Evolutionary conservation across 73 alveolate genomes (phyloP), one percentile per base, ranked within the genome.

Genomic region (Blepharisma japonicum): DNA sequence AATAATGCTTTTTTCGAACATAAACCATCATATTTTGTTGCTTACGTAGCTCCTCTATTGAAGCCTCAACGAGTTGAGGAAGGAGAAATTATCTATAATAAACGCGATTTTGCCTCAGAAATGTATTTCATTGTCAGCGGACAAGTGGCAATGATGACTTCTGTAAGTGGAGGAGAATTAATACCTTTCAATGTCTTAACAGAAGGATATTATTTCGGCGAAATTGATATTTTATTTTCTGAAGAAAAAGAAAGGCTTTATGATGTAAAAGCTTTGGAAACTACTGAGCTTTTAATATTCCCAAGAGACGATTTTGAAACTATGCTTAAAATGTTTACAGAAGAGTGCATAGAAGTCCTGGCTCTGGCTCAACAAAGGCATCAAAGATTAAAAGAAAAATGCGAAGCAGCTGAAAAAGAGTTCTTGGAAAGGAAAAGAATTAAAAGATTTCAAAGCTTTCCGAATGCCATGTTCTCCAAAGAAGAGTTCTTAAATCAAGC

Each of bases 121-220:
- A 70, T 70, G 80, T 70, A 70, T 25, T 70, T 70, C 27, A 70
- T 70, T 47, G 66, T 45, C n/a, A 45, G 27, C 14, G 80, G 80
- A 38, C 55, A 70, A 70, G 77, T 70, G 11, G 80, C 21, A 18
- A 45, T 70, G 68, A 14, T 45, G 14, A 25, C 56, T 7, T 0
- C 66, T 7, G 32, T 20, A n/a, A 45, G n/a, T 47, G 42, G 77
- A 14, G 38, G 27, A 18, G 47, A 8, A 8, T 1, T 14, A 5
- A 45, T 70, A 45, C 76, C 80, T 70, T 70, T 45, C 46, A 45
- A 70, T 70, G 14, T 14, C 0, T 5, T 70, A 45, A 9, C 80
- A 14, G 25, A 45, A 9, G 46, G 80, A 18, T 70, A 70, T 39
- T 47, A 70, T 70, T 70, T 70, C 27, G 80, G 80, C 0, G 80